Percentiles rank a stretch among this genome's conserved stretches.
Evolutionary conservation across 495 filamentous ascomycete genomes (phyloP).

Genomic region (Penicilliopsis zonata): DNA sequence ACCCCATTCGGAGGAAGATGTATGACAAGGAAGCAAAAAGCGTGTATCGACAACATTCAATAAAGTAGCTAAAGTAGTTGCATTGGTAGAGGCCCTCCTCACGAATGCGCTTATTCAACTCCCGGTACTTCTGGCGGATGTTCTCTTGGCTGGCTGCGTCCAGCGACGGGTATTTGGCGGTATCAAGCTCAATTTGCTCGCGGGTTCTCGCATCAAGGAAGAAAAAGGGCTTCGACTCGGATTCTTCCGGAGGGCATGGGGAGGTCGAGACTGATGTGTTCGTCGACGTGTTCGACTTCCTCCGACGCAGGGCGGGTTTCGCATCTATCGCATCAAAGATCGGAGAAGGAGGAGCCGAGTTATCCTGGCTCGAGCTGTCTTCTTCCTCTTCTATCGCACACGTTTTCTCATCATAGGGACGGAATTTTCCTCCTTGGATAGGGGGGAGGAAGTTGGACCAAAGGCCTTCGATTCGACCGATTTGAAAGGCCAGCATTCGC

Average conservation of each 20-base stretch:
- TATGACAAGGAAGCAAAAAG: slow-evolving; percentile 54
- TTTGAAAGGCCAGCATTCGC: slow-evolving; percentile 71
- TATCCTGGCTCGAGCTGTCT: slow-evolving; percentile 24
- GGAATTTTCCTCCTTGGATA: slow-evolving; percentile 83
- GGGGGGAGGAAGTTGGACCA: slow-evolving; percentile 90
- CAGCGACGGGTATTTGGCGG: slow-evolving; percentile 69
- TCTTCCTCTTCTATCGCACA: slow-evolving; percentile 30
- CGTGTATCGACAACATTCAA: slow-evolving; percentile 65
- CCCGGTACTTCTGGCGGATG: slow-evolving; percentile 72
- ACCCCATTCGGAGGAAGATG: slow-evolving; percentile 53
- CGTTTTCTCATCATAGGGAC: slow-evolving; percentile 34
- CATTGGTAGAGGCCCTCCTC: slow-evolving; percentile 73
- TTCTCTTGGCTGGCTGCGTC: slow-evolving; percentile 62
- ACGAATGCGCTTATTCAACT: slow-evolving; percentile 55
- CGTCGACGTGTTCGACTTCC: slow-evolving; percentile 17
- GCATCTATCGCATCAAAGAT: slow-evolving; percentile 48
- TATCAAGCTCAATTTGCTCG: slow-evolving; percentile 63
- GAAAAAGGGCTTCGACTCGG: slow-evolving; percentile 41
- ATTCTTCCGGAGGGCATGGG: slow-evolving; percentile 13
- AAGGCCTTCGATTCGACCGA: slow-evolving; percentile 67
- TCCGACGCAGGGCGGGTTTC: slow-evolving; percentile 17
- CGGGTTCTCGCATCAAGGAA: slow-evolving; percentile 65
- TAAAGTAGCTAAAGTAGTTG: slow-evolving; percentile 70
- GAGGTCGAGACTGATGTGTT: slow-evolving; percentile 26
- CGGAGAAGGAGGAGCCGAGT: slow-evolving; percentile 45